phyloP scores from a whole-genome alignment of 176 grass and related monocot genomes.

The Hordeum marinum region DNA sequence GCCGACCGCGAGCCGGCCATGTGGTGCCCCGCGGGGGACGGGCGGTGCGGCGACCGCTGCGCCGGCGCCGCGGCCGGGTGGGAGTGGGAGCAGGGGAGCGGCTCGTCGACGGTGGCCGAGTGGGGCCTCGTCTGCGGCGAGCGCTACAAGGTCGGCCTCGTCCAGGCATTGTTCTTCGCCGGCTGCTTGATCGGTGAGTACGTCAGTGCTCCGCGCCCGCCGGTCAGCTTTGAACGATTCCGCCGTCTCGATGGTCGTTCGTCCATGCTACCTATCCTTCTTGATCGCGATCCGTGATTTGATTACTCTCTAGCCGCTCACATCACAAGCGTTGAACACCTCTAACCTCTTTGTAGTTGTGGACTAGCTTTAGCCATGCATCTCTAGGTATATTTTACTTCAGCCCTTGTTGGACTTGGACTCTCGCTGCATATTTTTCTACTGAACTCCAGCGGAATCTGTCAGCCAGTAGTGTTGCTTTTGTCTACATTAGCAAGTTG shows the following conservation, averaged over 20 bases:
- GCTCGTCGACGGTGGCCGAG: constrained; percentile 54
- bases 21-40: background rate
- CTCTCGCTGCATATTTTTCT: background rate
- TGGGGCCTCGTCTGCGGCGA: constrained; percentile 73
- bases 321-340: no score
- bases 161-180: constrained; percentile 69
- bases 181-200: constrained; percentile 77
- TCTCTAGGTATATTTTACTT: no score
- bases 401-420: background rate
- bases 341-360: no score
- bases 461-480: no score
- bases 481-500: background rate
- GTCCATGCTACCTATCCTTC: no score
- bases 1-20: constrained; percentile 61
- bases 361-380: no score
- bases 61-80: constrained; percentile 20
- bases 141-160: constrained; percentile 80
- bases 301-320: no score
- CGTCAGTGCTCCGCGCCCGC: background rate
- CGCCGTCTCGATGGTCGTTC: background rate
- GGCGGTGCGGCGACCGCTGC: constrained; percentile 41
- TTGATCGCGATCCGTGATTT: no score
- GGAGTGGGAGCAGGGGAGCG: constrained; percentile 47
- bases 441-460: no score
- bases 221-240: background rate